These are phyloP conservation scores for Periconia digitata DNA, from an alignment of 2,329 filamentous ascomycete genomes.

Conservation along the genomic window DNA sequence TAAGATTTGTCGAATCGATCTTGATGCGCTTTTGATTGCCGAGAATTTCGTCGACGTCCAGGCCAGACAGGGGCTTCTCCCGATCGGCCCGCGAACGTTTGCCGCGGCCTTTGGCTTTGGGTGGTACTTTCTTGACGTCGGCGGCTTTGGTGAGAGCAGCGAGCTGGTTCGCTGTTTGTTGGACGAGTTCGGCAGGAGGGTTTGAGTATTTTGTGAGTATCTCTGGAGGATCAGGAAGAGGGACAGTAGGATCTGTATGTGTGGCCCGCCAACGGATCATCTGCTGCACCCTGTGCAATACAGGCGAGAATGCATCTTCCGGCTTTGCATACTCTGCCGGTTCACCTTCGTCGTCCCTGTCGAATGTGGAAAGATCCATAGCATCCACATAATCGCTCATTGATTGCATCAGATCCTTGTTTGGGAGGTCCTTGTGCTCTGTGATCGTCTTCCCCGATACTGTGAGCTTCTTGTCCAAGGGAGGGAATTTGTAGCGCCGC, in stretches of 20 bases:
- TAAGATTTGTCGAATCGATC: slow-evolving; percentile 71
- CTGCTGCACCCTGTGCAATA: slow-evolving; percentile 86
- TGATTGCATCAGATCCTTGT: slow-evolving; percentile 69
- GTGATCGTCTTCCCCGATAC: slow-evolving; percentile 79
- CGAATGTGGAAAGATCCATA: slow-evolving; percentile 80
- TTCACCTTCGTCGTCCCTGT: slow-evolving; percentile 69
- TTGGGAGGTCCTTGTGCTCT: slow-evolving; percentile 82
- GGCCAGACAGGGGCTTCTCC: slow-evolving; percentile 82
- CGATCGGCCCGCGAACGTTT: slow-evolving; percentile 64
- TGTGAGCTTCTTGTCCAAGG: slow-evolving; percentile 83
- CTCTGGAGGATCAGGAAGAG: slow-evolving; percentile 48
- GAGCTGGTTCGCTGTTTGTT: slow-evolving; percentile 60
- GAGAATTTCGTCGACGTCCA: slow-evolving; percentile 84
- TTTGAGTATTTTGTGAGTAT: slow-evolving; percentile 70
- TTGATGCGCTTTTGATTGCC: slow-evolving; percentile 57
- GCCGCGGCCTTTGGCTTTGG: slow-evolving; percentile 70
- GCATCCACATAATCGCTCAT: slow-evolving; percentile 92
- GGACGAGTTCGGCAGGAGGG: slow-evolving; percentile 68
- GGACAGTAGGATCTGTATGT: slow-evolving; percentile 67
- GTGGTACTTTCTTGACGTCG: slow-evolving; percentile 80
- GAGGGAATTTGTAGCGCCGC: slow-evolving; percentile 86
- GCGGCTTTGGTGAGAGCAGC: slow-evolving; percentile 67
- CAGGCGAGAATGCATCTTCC: slow-evolving; percentile 80
- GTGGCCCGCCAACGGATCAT: slow-evolving; percentile 82
- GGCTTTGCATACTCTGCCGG: slow-evolving; percentile 70